Evolutionary conservation across 2,329 filamentous ascomycete species (phyloP), one percentile per base, ranked within the genome.

Genomic region (Shiraia sp.): DNA sequence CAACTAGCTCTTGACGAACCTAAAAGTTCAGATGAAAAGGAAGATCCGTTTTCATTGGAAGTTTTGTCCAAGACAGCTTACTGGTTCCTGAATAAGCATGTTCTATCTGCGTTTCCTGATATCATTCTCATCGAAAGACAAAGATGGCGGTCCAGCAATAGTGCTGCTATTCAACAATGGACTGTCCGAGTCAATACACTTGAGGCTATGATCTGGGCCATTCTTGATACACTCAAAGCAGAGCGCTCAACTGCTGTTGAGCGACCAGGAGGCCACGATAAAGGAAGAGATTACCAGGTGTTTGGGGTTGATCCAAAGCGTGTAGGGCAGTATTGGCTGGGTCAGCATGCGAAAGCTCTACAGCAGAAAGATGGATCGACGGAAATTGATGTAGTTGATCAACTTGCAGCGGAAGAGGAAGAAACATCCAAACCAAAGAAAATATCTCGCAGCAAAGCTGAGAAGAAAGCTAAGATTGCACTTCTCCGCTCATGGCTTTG

Each of bases 131-230:
- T 95, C 42, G 82, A 85, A 57, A 74, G 80, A 1, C 82, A 85
- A 52, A 75, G 82, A 9, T 84, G 74, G 62, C 83, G 89, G 2
- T 84, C 82, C 2, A 78, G 76, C n/a, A 80, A 86, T 7, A 77
- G 72, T 0, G 71, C 80, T 0, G 79, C 82, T 0, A 82, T 95
- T 1, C 80, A 84, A 45, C 88, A 95, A 68, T 95, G 89, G 89
- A 92, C 88, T 3, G 65, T 93, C 28, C 77, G 88, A 1, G 88
- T 95, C 7, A 92, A 92, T 53, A 85, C 87, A 57, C 78, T 95
- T 15, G 89, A 95, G 66, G 82, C 83, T 3, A 93, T 93, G 83
- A 70, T 95, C 0, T 87, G 90, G 73, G 85, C 86, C 7, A 77
- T 83, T 10, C 66, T 26, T 74, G 36, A 52, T 26, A 53, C 49